These are phyloP conservation scores for Nakazawaea populi DNA, from an alignment of 805 yeast species.

Conservation along the genomic window DNA sequence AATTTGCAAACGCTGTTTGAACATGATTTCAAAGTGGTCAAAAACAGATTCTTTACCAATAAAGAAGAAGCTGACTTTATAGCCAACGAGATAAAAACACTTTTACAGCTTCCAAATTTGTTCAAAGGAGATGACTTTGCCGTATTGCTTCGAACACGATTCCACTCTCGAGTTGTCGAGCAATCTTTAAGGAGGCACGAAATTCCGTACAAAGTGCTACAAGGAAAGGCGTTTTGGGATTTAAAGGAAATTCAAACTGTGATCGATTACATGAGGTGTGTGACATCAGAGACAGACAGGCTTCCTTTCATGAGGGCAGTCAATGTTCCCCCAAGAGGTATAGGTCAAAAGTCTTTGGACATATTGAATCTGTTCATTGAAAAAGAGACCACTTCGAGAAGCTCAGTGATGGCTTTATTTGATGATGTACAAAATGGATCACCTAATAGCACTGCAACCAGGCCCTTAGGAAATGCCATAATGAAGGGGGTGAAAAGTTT, in stretches of 20 bases:
- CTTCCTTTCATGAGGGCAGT: constrained; percentile 55
- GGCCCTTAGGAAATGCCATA: constrained; percentile 15
- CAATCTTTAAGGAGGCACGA: constrained; percentile 46
- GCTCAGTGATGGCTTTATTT: constrained; percentile 9
- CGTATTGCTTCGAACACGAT: constrained; percentile 61
- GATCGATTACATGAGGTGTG: constrained; percentile 58
- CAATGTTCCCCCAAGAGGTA: constrained; percentile 56
- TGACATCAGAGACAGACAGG: constrained; percentile 53
- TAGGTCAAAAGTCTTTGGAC: constrained; percentile 53
- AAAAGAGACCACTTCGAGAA: background rate
- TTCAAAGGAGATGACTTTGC: constrained; percentile 60
- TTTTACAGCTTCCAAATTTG: constrained; percentile 39
- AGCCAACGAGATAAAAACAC: constrained; percentile 44
- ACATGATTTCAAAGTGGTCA: constrained; percentile 40
- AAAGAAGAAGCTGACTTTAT: constrained; percentile 55
- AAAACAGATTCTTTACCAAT: constrained; percentile 31
- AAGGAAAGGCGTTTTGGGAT: constrained; percentile 80
- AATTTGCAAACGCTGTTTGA: constrained; percentile 40
- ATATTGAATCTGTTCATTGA: constrained; percentile 20
- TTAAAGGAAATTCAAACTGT: constrained; percentile 59
- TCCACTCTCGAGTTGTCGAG: constrained; percentile 59
- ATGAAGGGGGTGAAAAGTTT: constrained; percentile 22
- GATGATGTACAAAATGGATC: constrained; percentile 1
- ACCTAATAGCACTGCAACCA: background rate
- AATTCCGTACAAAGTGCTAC: constrained; percentile 62